Base-by-base conservation (phyloP, 2,329 filamentous ascomycete species). In the Endocalyx cinctus region DNA sequence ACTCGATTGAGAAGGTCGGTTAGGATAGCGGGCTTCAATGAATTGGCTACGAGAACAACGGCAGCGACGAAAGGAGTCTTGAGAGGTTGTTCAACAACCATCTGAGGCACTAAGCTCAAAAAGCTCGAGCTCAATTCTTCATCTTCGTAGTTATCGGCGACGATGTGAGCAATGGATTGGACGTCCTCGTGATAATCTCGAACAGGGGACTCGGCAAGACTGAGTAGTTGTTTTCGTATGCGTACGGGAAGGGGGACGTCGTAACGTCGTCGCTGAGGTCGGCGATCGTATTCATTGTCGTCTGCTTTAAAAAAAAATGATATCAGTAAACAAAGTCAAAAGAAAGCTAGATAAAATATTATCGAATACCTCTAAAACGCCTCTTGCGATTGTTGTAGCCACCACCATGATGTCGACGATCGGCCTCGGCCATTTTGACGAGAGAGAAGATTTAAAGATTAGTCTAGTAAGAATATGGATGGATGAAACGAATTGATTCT, bases 11-110 rank as follows among this genome's bases (percentile, higher is more conserved):
- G 68, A 14, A 94, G 68, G 43, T 87, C 77, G 23, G 72, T 71
- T 19, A 83, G 77, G 22, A 94, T 70, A 46, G 92, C 84, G 5
- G 83, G 71, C 54, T 87, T 87, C 49, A 84, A 65, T 17, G 77
- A 75, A 64, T 97, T 96, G 45, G 82, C 75, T 36, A 87, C 75
- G 37, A 95, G 72, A 27, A 94, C 74, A 11, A 90, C 81, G 14
- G 85, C 87, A 8, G 89, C 88, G 23, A 94, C 74, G 57, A 96
- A 97, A 0, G 92, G 90, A n/a, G 88, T 94, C 70, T 97, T 97
- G 60, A 98, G 82, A 1, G 92, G 92, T 64, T 98, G 92, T 64
- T 98, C 92, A 22, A 87, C 59, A 27, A 84, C 73, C 45, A 97
- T 71, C 60, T 90, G 85, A 38, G 89, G 65, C 6, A 80, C 69